Evolutionary conservation across 2,329 filamentous ascomycete species (phyloP).

Genomic region (Aspergillus sp.): DNA sequence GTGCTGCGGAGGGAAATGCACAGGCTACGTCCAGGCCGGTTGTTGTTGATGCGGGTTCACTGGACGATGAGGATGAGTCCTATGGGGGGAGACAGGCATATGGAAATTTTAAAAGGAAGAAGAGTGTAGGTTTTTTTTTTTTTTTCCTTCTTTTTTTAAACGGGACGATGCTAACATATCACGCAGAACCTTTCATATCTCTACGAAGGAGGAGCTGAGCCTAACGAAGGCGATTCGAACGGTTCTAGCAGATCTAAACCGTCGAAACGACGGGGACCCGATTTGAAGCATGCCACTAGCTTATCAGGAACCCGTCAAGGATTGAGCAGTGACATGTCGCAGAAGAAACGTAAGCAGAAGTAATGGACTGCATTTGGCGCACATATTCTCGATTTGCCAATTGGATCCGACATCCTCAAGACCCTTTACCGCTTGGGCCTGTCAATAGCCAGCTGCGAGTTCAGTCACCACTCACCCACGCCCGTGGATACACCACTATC

Average conservation of each 20-base stretch:
- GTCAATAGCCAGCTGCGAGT: too few species aligned
- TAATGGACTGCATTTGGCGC: constrained; percentile 1
- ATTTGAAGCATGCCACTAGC: constrained; percentile 18
- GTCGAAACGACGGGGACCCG: constrained; percentile 11
- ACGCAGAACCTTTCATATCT: constrained; percentile 1
- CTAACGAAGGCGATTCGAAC: constrained; percentile 3
- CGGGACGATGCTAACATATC: constrained; percentile 1
- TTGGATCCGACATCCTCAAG: too few species aligned
- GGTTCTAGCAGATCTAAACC: constrained; percentile 11
- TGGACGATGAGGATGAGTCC: constrained; percentile 24
- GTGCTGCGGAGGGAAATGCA: constrained; percentile 4
- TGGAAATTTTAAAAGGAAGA: constrained; percentile 32
- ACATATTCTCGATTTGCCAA: too few species aligned
- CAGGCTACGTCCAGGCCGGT: constrained; percentile 17
- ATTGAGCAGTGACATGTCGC: constrained; percentile 9
- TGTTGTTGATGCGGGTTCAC: constrained; percentile 25
- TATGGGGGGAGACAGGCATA: constrained; percentile 30
- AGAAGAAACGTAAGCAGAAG: constrained; percentile 20
- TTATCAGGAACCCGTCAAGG: constrained; percentile 22
- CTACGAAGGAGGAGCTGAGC: constrained; percentile 2
- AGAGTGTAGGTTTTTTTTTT: constrained; percentile 13
- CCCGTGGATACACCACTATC: not conserved
- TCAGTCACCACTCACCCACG: not conserved
- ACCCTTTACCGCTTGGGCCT: too few species aligned
- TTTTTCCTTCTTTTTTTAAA: not conserved